Conservation (phyloP, 163 green algal species). For the Prototheca cutis region DNA sequence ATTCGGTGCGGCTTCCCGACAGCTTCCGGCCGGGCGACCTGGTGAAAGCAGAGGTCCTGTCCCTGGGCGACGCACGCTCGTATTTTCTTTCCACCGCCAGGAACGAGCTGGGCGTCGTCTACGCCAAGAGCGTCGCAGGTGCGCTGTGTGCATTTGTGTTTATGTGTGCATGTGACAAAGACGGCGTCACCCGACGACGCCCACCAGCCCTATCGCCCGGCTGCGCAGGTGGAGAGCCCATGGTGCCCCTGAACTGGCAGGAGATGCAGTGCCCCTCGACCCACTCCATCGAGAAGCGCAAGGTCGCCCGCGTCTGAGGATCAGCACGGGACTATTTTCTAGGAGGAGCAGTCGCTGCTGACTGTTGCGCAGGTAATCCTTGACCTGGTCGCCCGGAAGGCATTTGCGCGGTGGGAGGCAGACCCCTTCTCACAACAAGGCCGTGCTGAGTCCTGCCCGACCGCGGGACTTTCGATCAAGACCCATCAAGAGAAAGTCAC, state of each 20-base stretch:
- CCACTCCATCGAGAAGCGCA: conserved; percentile 56
- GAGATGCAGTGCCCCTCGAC: conserved; percentile 77
- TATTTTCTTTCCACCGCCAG: conserved; percentile 83
- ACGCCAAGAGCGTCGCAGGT: conserved; percentile 49
- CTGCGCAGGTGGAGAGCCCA: conserved; percentile 33
- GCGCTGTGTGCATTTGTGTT: conserved; percentile 3
- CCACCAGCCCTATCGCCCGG: neutral
- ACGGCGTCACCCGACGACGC: neutral
- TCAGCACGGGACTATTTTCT: too few relatives aligned
- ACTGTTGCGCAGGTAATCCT: too few relatives aligned
- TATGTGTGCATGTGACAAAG: too few relatives aligned
- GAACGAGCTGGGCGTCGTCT: conserved; percentile 82
- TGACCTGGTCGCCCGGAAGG: too few relatives aligned
- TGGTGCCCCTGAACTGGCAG: conserved; percentile 68
- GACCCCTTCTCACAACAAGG: too few relatives aligned
- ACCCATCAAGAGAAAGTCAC: too few relatives aligned
- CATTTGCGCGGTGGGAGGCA: too few relatives aligned
- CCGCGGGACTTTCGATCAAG: too few relatives aligned
- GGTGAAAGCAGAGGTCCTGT: conserved; percentile 65
- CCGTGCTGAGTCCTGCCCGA: too few relatives aligned
- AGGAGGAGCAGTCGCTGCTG: too few relatives aligned
- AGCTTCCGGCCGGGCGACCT: conserved; percentile 86
- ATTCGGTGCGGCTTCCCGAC: conserved; percentile 45
- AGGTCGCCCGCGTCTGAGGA: conserved; percentile 70
- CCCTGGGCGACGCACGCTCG: conserved; percentile 70